Evolutionary conservation across 2,329 filamentous ascomycete species (phyloP).

Genomic region (Cladosporium sp.): DNA sequence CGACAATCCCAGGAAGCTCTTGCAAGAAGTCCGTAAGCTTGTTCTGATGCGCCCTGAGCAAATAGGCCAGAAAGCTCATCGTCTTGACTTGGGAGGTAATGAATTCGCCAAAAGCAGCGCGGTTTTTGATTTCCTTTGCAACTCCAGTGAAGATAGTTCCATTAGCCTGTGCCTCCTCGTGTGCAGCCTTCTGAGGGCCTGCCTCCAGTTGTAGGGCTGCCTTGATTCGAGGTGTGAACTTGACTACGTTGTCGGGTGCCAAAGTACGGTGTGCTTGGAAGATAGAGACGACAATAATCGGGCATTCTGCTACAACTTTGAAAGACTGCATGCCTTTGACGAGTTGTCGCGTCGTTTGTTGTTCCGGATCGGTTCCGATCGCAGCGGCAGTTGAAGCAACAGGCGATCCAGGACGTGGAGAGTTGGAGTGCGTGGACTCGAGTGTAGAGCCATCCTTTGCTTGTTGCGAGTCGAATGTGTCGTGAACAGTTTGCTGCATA

Average conservation of each 20-base stretch:
- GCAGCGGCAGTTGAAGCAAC: conserved; percentile 63
- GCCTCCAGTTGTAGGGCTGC: conserved; percentile 83
- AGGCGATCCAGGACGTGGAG: conserved; percentile 84
- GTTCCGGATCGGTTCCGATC: conserved; percentile 65
- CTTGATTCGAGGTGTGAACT: conserved; percentile 93
- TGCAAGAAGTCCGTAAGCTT: conserved; percentile 85
- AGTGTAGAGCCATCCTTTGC: conserved; percentile 51
- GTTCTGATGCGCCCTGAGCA: conserved; percentile 81
- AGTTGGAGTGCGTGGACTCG: conserved; percentile 59
- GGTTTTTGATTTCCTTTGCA: conserved; percentile 87
- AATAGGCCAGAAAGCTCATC: conserved; percentile 96
- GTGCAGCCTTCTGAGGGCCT: conserved; percentile 87
- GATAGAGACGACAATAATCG: conserved; percentile 97
- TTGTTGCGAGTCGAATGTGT: conserved; percentile 84
- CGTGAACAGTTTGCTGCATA: conserved; percentile 90
- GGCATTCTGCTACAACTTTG: conserved; percentile 95
- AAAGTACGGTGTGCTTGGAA: conserved; percentile 86
- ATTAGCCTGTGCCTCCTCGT: conserved; percentile 74
- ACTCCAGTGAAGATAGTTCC: conserved; percentile 88
- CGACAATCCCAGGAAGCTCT: conserved; percentile 80
- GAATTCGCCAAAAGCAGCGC: conserved; percentile 92
- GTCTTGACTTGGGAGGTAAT: conserved; percentile 98
- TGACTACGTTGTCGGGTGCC: conserved; percentile 79
- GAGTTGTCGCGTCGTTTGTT: conserved; percentile 71
- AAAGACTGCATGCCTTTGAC: conserved; percentile 97